Evolutionary conservation across 208 protist genomes (phyloP), one percentile per base, ranked within the genome.

Genomic region (Willaertia magna): DNA sequence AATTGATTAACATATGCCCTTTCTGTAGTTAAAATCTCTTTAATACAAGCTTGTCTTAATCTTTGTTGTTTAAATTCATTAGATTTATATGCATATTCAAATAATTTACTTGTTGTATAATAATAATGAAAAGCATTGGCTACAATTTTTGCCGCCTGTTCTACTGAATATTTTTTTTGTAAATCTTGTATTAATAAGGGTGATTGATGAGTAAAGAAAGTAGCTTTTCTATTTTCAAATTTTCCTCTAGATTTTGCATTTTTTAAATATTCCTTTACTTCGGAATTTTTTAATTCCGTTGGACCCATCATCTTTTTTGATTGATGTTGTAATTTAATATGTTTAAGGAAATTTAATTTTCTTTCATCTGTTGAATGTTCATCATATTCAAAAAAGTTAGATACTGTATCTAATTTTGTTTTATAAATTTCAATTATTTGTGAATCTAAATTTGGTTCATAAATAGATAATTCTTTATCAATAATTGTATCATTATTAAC

Each of bases 1-100:
- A 87, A 48, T 49, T 61, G 48, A 14, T 85, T 47, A 22, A 87
- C 76, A 39, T 87, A 87, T n/a, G 16, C 48, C 26, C 11, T 84
- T 34, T 87, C 85, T 12, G 40, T 87, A n/a, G 74, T 47, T 40
- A 85, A 26, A 26, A 87, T 84, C 49, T 87, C 85, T 39, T 76
- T 76, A 9, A 76, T 16, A 44, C 39, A 44, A 12, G 6, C 26
- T 76, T 44, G n/a, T 76, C 67, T 40, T 12, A 76, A 44, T 76
- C 67, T 76, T 34, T 76, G 67, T 44, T 76, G 39, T 76, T 44
- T 76, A 14, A 76, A 76, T 11, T 76, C n/a, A 18, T n/a, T 9
- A 44, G n/a, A n/a, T 16, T 16, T 43, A n/a, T 43, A 44, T 2
- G 44, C 20, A 22, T 44, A 76, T 34, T 40, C 26, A 22, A 76